A percentile compares a stretch with the other conserved stretches of the same genome.
Evolutionary conservation across 78 protist genomes (phyloP).

Genomic region (slime mould (Dictyostelium discoideum)): DNA sequence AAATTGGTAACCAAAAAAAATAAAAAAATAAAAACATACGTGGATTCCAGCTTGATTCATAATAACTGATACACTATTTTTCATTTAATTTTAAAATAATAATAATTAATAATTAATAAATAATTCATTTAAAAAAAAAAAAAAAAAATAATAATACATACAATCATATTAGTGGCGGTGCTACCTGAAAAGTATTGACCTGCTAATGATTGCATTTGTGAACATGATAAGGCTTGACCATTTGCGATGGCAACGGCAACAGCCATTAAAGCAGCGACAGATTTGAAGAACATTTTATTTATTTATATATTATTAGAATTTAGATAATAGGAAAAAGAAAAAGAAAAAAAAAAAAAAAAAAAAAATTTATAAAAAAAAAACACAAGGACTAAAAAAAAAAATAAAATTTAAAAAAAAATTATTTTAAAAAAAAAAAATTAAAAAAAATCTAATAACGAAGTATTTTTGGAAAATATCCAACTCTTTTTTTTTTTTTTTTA

Average conservation of each 20-base stretch:
- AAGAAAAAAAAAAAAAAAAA: neutral
- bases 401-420: neutral
- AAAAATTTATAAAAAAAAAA: neutral
- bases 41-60: neutral
- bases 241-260: neutral
- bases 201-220: conserved; percentile 52
- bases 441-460: neutral
- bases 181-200: conserved; percentile 24
- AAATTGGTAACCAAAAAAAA: too few relatives aligned
- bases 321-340: neutral
- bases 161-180: neutral
- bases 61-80: neutral
- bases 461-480: neutral
- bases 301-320: neutral
- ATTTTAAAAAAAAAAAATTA: neutral
- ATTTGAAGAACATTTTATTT: conserved; percentile 5
- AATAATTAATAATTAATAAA: neutral
- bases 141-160: neutral
- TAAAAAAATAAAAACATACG: neutral
- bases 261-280: conserved; percentile 1
- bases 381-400: neutral
- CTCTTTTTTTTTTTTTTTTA: too few relatives aligned
- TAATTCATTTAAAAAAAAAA: neutral
- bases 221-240: conserved; percentile 3
- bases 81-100: neutral